Evolutionary conservation across 257 asterid genomes (phyloP).

Genomic region (Solanum pimpinellifolium): DNA sequence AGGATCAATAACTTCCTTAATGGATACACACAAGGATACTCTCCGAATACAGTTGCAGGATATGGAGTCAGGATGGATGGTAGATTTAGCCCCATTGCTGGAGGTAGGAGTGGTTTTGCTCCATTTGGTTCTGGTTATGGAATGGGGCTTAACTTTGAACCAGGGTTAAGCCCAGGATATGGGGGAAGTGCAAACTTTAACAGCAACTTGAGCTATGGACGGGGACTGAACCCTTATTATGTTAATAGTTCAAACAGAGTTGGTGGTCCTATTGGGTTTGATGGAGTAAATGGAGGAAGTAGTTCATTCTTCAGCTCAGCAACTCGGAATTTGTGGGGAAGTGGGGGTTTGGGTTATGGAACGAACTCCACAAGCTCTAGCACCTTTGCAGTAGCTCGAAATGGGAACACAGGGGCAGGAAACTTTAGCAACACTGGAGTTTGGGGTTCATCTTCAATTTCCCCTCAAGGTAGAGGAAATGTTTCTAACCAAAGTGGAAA

Average conservation of each 20-base stretch:
- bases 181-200: conserved; percentile 6
- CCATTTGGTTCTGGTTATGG: conserved; percentile 16
- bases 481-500: conserved; percentile 10
- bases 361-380: conserved; percentile 6
- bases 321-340: conserved; percentile 13
- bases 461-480: conserved; percentile 10
- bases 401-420: conserved; percentile 5
- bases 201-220: conserved; percentile 10
- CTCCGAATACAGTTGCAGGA: conserved; percentile 16
- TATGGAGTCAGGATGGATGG: conserved; percentile 17
- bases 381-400: conserved; percentile 5
- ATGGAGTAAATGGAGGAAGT: conserved; percentile 14
- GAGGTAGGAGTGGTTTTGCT: conserved; percentile 9
- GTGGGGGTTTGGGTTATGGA: conserved; percentile 11
- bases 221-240: conserved; percentile 9
- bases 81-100: conserved; percentile 8
- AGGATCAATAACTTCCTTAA: conserved; percentile 13
- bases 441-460: conserved; percentile 10
- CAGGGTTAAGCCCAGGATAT: conserved; percentile 7
- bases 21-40: conserved; percentile 10
- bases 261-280: conserved; percentile 5
- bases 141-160: conserved; percentile 15
- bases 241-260: conserved; percentile 8
- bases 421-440: conserved; percentile 8
- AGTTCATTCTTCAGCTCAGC: conserved; percentile 14